A percentile compares a stretch with the other conserved stretches of the same genome.
Evolutionary conservation across 176 grass and related monocot species (phyloP).

Genomic region (Avena atlantica): DNA sequence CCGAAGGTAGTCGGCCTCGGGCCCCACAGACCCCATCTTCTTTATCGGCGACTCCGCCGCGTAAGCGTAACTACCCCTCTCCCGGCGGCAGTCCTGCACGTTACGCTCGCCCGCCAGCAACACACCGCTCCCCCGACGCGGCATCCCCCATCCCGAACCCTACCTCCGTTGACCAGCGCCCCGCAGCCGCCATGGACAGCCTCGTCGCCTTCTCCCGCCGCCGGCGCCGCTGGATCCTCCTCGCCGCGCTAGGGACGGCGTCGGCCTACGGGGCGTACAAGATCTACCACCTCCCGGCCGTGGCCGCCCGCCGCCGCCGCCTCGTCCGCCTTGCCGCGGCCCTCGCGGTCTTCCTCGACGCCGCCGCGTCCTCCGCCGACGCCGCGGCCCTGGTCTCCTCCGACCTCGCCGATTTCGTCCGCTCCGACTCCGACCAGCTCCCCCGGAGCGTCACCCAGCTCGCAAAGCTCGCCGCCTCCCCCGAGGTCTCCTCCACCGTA

Average conservation of each 20-base stretch:
- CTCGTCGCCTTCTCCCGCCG: slow-evolving; percentile 57
- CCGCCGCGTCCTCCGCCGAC: slow-evolving; percentile 69
- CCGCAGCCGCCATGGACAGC: slow-evolving; percentile 40
- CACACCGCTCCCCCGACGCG: background rate
- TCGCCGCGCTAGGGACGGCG: slow-evolving; percentile 40
- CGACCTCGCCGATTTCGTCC: slow-evolving; percentile 77
- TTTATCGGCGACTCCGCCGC: slow-evolving; percentile 18
- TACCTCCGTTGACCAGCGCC: slow-evolving; percentile 18
- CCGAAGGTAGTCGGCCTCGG: background rate
- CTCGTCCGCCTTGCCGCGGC: slow-evolving; percentile 60
- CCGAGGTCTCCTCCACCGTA: slow-evolving; percentile 66
- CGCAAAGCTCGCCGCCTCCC: slow-evolving; percentile 71
- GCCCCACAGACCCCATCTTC: background rate
- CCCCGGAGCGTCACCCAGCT: slow-evolving; percentile 79
- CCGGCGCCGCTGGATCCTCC: slow-evolving; percentile 63
- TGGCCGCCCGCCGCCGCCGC: slow-evolving; percentile 56
- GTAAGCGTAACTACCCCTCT: background rate
- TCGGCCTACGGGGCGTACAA: slow-evolving; percentile 70
- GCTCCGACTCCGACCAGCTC: slow-evolving; percentile 72
- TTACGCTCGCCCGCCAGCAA: background rate
- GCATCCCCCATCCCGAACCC: slow-evolving; percentile 18
- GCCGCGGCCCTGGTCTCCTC: slow-evolving; percentile 64
- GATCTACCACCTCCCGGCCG: slow-evolving; percentile 83
- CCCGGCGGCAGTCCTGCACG: slow-evolving; percentile 32
- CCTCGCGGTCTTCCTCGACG: slow-evolving; percentile 61